Evolutionary conservation across 2,329 filamentous ascomycete species (phyloP), one percentile per base, ranked within the genome.

Genomic region (Arachnopeziza araneosa): DNA sequence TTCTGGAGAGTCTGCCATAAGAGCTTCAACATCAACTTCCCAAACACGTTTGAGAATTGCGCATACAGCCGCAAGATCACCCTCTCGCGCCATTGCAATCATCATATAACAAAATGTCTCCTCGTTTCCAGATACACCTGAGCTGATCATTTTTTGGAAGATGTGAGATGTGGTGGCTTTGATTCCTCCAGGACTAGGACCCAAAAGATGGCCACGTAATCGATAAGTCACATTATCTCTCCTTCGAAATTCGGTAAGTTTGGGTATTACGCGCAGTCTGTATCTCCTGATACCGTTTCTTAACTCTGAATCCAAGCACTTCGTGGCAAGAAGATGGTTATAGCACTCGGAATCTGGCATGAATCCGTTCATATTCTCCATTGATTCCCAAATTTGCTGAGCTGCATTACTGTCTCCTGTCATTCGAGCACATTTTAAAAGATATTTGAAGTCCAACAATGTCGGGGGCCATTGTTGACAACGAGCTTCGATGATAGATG

Each of bases 101-200:
- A 86, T 79, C 55, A 86, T 59, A 52, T 79, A 76, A 60, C 77
- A 75, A 63, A 80, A 84, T 1, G 80, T 83, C 55, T 77, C 74
- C 67, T 82, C 80, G 60, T 85, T 76, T 1, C 77, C 76, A 17
- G 72, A 60, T 21, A 78, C 64, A 0, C 78, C 78, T 8, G 70
- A 63, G 2, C 71, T 63, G 2, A 76, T 71, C 79, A 86, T 83
- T 24, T 77, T 68, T 24, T 76, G 70, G 61, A 83, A 81, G 1
- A 80, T 67, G 1, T 64, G 54, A 10, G 64, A 62, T 5, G 62
- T 63, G 24, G 55, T 49, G 8, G 49, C 8, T 48, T 64, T 68
- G 24, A 70, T 62, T 4, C 69, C 67, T 24, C 30, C 23, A 24
- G 57, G 50, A 8, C 67, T 68, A 50, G 22, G 22, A 17, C 36